Evolutionary conservation across 208 protist species (phyloP).

Genomic region (Ichthyophonus hoferi): DNA sequence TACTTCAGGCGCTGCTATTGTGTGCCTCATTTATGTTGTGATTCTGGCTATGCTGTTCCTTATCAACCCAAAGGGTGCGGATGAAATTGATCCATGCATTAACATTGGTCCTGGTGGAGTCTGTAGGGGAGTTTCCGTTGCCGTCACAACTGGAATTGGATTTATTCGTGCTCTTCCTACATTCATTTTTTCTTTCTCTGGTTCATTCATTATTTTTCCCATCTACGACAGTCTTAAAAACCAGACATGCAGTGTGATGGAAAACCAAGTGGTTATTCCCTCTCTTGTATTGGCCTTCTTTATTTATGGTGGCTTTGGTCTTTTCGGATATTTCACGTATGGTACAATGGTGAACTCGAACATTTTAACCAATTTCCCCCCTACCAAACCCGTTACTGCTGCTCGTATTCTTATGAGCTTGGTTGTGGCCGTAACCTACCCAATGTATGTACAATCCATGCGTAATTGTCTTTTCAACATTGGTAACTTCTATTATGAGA

Average conservation of each 20-base stretch:
- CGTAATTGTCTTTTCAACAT: not conserved
- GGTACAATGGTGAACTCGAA: not conserved
- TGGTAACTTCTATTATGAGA: not conserved
- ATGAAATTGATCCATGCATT: not conserved
- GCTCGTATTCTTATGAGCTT: not conserved
- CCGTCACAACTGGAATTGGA: not conserved
- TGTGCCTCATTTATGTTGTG: not conserved
- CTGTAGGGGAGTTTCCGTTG: not conserved
- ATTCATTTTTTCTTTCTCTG: not conserved
- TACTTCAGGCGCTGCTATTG: not conserved
- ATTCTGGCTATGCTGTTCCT: not conserved
- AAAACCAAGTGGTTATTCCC: not conserved
- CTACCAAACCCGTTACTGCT: not conserved
- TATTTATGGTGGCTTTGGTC: not conserved
- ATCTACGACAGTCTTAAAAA: not conserved
- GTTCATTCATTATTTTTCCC: not conserved
- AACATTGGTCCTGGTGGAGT: not conserved
- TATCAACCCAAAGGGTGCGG: not conserved
- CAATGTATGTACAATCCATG: not conserved
- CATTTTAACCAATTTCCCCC: not conserved
- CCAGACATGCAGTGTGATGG: not conserved
- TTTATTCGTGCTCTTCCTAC: not conserved
- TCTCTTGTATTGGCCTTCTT: not conserved
- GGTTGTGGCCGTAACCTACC: not conserved
- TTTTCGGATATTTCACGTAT: not conserved